Evolutionary conservation across 169 alveolate species (phyloP).

Genomic region (Eimeria acervulina): DNA sequence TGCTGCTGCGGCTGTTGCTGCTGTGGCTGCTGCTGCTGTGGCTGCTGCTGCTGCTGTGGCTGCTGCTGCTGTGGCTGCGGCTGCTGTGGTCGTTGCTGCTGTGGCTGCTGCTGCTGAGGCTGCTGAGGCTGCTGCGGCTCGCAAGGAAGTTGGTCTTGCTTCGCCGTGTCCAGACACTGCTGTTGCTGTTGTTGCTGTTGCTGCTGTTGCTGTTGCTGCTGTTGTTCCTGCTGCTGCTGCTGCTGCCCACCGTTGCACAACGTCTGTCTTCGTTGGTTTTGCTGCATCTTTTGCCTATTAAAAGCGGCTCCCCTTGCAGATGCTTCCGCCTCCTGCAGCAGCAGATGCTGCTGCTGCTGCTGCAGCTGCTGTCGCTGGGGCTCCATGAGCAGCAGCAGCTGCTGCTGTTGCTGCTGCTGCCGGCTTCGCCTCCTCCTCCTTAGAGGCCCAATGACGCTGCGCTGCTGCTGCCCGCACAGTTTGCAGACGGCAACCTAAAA

Average conservation of each 20-base stretch:
- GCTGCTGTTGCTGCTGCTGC: slow-evolving; percentile 48
- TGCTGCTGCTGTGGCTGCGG: no score
- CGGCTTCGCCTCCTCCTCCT: background rate
- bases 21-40: background rate
- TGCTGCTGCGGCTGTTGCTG: background rate
- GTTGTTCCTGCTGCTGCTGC: no score
- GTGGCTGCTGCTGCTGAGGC: no score
- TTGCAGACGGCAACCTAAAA: slow-evolving; percentile 2
- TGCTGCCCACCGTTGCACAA: no score
- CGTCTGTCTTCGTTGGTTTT: no score
- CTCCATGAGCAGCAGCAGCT: background rate
- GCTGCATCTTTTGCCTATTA: background rate
- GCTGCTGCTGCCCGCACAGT: background rate
- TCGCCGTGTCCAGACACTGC: no score
- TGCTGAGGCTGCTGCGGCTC: no score
- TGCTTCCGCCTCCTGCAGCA: background rate
- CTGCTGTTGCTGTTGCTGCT: background rate
- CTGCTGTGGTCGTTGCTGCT: background rate
- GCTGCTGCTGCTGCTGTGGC: no score
- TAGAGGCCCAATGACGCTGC: background rate
- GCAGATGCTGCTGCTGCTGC: background rate
- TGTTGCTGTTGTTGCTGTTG: background rate
- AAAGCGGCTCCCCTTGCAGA: slow-evolving; percentile 9
- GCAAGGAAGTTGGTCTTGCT: no score
- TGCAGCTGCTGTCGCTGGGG: background rate